A percentile compares a stretch with the other conserved stretches of the same genome.
phyloP scores from a whole-genome alignment of 2,329 filamentous ascomycete species.

The Nemania serpens region DNA sequence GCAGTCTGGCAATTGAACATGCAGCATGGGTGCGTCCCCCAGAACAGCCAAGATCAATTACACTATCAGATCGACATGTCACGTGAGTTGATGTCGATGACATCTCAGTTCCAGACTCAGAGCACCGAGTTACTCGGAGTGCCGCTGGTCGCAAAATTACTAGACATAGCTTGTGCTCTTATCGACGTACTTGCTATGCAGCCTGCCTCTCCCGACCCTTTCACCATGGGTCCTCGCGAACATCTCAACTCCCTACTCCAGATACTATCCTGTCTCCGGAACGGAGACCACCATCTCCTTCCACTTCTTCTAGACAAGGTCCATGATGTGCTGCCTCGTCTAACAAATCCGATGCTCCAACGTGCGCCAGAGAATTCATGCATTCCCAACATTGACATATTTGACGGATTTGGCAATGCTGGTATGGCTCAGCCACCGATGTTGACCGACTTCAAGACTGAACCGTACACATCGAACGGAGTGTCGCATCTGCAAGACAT shows the following conservation, averaged over 20 bases:
- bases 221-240: slow-evolving; percentile 70
- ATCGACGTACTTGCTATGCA: slow-evolving; percentile 73
- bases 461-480: slow-evolving; percentile 41
- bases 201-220: slow-evolving; percentile 63
- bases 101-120: slow-evolving; percentile 71
- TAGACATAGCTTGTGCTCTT: slow-evolving; percentile 75
- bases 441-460: slow-evolving; percentile 53
- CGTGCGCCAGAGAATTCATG: slow-evolving; percentile 59
- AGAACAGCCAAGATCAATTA: slow-evolving; percentile 56
- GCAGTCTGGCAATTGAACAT: slow-evolving; percentile 66
- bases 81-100: slow-evolving; percentile 67
- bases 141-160: slow-evolving; percentile 79
- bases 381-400: slow-evolving; percentile 59
- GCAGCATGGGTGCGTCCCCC: slow-evolving; percentile 57
- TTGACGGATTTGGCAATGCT: slow-evolving; percentile 67
- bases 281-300: slow-evolving; percentile 75
- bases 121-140: slow-evolving; percentile 77
- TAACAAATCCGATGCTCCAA: slow-evolving; percentile 64
- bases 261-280: slow-evolving; percentile 72
- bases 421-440: slow-evolving; percentile 62
- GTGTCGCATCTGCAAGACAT: slow-evolving; percentile 50
- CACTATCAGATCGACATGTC: slow-evolving; percentile 67
- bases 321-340: slow-evolving; percentile 68
- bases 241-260: slow-evolving; percentile 72
- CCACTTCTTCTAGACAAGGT: slow-evolving; percentile 79